Conservation (phyloP, 2,329 filamentous ascomycete species). For the Pyrenophora teres region DNA sequence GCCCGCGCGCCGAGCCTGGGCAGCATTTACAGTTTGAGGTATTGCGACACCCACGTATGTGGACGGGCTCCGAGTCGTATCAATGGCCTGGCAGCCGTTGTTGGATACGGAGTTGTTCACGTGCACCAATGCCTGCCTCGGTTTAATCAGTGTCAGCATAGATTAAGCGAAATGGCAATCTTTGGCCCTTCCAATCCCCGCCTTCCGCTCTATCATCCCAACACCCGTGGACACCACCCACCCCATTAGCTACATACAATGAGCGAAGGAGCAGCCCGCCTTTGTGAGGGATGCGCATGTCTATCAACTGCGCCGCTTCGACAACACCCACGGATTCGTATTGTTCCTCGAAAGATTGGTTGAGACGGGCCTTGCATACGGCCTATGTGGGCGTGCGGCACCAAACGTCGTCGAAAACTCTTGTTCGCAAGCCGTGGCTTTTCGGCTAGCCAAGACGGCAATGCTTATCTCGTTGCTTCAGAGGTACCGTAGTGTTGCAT, state of each 20-base stretch:
- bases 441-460: neutral
- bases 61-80: no score
- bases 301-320: no score
- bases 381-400: neutral
- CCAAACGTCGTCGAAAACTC: neutral
- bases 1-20: no score
- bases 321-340: no score
- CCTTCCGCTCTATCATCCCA: constrained; percentile 7
- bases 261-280: neutral
- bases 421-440: constrained; percentile 10
- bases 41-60: no score
- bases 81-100: no score
- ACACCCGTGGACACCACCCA: neutral
- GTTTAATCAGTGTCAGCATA: no score
- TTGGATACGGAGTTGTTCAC: neutral
- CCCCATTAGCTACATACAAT: neutral
- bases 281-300: neutral
- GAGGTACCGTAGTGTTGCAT: neutral
- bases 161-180: constrained; percentile 6
- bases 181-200: constrained; percentile 9
- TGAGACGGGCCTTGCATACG: constrained; percentile 1
- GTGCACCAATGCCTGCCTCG: neutral
- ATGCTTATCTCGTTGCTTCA: constrained; percentile 5
- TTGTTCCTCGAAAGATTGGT: constrained; percentile 2
- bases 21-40: no score